A percentile compares a stretch with the other conserved stretches of the same genome.
phyloP scores from a whole-genome alignment of 805 yeast species.

The Saturnispora dispora region DNA sequence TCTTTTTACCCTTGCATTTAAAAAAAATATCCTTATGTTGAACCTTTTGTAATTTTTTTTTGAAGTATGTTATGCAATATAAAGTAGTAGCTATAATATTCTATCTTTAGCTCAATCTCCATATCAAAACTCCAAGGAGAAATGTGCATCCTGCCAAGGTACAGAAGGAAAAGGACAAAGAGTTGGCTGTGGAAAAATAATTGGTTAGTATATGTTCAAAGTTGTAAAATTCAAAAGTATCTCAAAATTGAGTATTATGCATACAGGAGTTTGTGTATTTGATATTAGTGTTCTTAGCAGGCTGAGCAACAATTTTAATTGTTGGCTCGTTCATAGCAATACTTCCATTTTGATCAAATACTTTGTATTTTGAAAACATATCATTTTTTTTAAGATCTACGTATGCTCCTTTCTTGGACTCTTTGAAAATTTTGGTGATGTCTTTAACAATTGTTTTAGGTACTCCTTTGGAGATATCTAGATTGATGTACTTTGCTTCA shows the following conservation, averaged over 20 bases:
- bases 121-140: neutral
- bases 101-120: neutral
- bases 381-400: slow-evolving; percentile 37
- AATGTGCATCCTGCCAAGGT: neutral
- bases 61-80: neutral
- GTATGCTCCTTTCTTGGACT: slow-evolving; percentile 36
- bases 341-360: slow-evolving; percentile 37
- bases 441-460: slow-evolving; percentile 33
- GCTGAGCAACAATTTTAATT: slow-evolving; percentile 24
- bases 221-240: neutral
- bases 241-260: neutral
- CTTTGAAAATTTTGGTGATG: slow-evolving; percentile 7
- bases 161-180: slow-evolving; percentile 1
- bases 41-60: neutral
- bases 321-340: slow-evolving; percentile 15
- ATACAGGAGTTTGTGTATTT: slow-evolving; percentile 1
- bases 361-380: slow-evolving; percentile 31
- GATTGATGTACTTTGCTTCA: slow-evolving; percentile 32
- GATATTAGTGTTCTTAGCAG: slow-evolving; percentile 5
- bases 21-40: neutral
- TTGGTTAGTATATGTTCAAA: neutral
- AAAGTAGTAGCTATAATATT: neutral
- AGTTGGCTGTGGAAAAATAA: neutral
- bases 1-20: slow-evolving; percentile 2
- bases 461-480: slow-evolving; percentile 34